Conservation (phyloP, 495 filamentous ascomycete species). For the Penicillium longicatenatum region DNA sequence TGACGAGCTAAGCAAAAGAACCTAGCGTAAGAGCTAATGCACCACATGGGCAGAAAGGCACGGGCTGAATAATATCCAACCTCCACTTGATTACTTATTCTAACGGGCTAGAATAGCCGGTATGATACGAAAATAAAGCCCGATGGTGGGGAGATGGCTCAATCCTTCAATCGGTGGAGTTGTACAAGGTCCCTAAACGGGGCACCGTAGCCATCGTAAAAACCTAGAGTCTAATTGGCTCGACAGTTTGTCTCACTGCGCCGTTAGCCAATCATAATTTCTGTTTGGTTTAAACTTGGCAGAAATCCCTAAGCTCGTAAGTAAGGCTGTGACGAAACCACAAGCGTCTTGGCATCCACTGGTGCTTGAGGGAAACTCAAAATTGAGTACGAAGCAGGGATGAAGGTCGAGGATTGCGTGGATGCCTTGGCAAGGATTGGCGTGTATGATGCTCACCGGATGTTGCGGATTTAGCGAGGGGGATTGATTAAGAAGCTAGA, state of each 20-base stretch:
- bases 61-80: not conserved
- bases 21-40: not conserved
- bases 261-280: not conserved
- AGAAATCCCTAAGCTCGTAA: not conserved
- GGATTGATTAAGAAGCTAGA: conserved; percentile 11
- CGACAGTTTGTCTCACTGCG: not conserved
- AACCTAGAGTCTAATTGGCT: not conserved
- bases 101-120: conserved; percentile 8
- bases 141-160: not conserved
- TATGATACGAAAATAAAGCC: not conserved
- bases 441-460: not conserved
- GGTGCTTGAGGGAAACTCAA: not conserved
- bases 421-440: not conserved
- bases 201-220: not conserved
- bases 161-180: not conserved
- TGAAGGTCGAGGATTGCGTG: too few species aligned
- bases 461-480: not conserved
- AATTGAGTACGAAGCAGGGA: not conserved
- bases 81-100: conserved; percentile 18
- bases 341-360: not conserved
- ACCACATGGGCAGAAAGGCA: not conserved
- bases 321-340: not conserved
- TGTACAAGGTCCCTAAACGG: not conserved
- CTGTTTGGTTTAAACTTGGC: not conserved
- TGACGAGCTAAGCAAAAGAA: conserved; percentile 3